A percentile compares a stretch with the other conserved stretches of the same genome.
phyloP scores from a whole-genome alignment of 345 rosid genomes.

The Laguncularia racemosa region DNA sequence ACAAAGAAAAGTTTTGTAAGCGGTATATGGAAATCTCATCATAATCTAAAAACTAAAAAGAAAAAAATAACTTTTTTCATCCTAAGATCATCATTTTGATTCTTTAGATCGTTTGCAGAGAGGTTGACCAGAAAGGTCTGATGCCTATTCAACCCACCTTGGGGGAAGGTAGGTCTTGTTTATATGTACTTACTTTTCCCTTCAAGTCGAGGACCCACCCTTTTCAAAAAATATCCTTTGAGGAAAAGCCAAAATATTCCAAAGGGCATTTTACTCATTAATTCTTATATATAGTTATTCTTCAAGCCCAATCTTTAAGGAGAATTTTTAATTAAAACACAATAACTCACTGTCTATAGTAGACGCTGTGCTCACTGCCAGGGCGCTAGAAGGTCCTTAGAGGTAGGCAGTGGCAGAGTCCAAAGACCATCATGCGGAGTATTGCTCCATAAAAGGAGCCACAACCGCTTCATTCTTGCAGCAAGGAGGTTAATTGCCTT shows the following conservation, averaged over 20 bases:
- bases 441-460: conserved; percentile 77
- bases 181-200: too few species aligned
- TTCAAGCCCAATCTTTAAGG: neutral
- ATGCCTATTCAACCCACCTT: neutral
- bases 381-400: conserved; percentile 56
- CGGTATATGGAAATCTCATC: too few species aligned
- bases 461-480: conserved; percentile 54
- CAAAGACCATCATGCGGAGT: conserved; percentile 89
- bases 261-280: too few species aligned
- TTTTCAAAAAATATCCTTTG: too few species aligned
- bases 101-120: too few species aligned
- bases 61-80: too few species aligned
- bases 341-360: conserved; percentile 79
- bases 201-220: too few species aligned
- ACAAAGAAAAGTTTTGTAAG: too few species aligned
- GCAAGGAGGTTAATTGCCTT: conserved; percentile 73
- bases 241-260: too few species aligned
- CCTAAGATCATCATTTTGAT: too few species aligned
- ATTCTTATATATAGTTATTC: neutral
- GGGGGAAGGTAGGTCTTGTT: neutral
- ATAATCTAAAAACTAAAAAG: too few species aligned
- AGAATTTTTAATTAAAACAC: conserved; percentile 1
- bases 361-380: conserved; percentile 90
- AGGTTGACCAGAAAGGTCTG: too few species aligned
- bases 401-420: conserved; percentile 83